Evolutionary conservation across 257 asterid species (phyloP).

Genomic region (Solanum pinnatisectum): DNA sequence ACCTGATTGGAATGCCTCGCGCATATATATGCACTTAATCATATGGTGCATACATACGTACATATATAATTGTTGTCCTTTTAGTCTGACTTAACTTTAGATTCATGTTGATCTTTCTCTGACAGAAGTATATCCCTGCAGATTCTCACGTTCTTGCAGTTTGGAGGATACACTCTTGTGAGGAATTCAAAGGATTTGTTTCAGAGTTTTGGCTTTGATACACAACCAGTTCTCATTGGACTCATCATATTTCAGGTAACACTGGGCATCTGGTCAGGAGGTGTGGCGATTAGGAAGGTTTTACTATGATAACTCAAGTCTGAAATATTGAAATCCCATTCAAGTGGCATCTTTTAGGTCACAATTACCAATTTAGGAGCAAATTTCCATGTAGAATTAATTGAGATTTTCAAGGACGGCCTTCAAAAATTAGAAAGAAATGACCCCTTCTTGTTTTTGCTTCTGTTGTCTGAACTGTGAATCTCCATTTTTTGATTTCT

Average conservation of each 20-base stretch:
- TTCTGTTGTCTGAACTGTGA: not conserved
- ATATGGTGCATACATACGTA: not conserved
- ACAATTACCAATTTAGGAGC: not conserved
- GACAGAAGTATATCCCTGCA: slow-evolving; percentile 22
- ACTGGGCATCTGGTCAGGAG: not conserved
- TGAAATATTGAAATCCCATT: not conserved
- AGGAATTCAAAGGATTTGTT: slow-evolving; percentile 91
- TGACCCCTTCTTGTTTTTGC: not conserved
- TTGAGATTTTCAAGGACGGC: not conserved
- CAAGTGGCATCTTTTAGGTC: not conserved
- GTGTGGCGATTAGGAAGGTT: not conserved
- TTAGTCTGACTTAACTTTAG: not conserved
- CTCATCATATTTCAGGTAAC: slow-evolving; percentile 91
- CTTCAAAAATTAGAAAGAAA: not conserved
- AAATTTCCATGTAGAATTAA: not conserved
- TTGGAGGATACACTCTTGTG: slow-evolving; percentile 93
- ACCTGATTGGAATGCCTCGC: not conserved
- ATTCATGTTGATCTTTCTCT: not conserved
- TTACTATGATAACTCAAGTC: not conserved
- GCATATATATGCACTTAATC: not conserved
- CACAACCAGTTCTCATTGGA: slow-evolving; percentile 96
- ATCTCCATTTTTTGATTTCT: not conserved
- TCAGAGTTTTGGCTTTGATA: slow-evolving; percentile 95
- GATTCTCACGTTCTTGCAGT: slow-evolving; percentile 82
- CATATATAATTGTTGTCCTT: not conserved